phyloP scores from a whole-genome alignment of 1,284 basidiomycete species.

The Ganoderma leucocontextum region DNA sequence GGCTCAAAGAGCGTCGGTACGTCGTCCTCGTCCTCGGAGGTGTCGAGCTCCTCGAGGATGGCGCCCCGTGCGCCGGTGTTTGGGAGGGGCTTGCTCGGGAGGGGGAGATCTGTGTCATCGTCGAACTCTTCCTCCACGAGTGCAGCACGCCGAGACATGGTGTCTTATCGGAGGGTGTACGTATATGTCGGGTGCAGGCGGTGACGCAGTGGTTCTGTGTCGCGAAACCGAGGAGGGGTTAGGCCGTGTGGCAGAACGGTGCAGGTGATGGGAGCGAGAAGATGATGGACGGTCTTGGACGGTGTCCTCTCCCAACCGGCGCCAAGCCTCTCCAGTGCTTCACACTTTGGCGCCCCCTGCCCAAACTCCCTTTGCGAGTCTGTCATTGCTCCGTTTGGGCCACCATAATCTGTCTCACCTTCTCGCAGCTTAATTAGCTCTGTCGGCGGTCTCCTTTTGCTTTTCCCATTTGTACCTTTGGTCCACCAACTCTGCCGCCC shows the following conservation, averaged over 20 bases:
- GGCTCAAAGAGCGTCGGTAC: constrained; percentile 36
- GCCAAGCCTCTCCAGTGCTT: background rate
- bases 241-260: too few species aligned
- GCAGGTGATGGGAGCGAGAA: background rate
- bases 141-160: constrained; percentile 71
- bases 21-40: constrained; percentile 46
- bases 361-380: background rate
- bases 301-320: too few species aligned
- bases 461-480: background rate
- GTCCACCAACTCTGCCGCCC: background rate
- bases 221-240: background rate
- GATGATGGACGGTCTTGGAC: background rate
- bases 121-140: constrained; percentile 83
- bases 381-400: background rate
- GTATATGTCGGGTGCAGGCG: background rate
- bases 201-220: background rate
- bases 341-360: background rate
- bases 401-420: background rate
- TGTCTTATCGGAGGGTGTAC: constrained; percentile 18
- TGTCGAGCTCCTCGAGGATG: constrained; percentile 75
- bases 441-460: background rate
- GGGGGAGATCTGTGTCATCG: constrained; percentile 88
- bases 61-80: constrained; percentile 75
- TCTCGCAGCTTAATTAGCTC: background rate
- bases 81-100: constrained; percentile 70